A percentile compares a stretch with the other conserved stretches of the same genome.
Evolutionary conservation across 2,329 filamentous ascomycete genomes (phyloP).

Genomic region (Fusarium armeniacum): DNA sequence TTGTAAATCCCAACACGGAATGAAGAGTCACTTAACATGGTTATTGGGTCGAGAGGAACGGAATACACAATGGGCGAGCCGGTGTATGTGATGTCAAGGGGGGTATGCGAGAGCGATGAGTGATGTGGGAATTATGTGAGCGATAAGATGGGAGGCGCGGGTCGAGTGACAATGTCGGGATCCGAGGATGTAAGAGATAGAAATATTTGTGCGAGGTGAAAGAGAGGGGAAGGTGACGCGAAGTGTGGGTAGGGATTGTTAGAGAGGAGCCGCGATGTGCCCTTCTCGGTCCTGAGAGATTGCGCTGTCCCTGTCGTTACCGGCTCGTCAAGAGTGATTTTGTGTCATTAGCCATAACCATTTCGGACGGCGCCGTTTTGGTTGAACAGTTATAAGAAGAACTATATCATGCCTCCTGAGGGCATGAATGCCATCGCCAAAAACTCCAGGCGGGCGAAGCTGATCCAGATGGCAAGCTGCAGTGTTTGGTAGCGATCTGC

Average conservation of each 20-base stretch:
- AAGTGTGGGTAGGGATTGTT: conserved; percentile 50
- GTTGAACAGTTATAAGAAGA: conserved; percentile 44
- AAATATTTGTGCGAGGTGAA: conserved; percentile 45
- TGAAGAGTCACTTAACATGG: conserved; percentile 32
- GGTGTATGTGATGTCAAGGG: conserved; percentile 40
- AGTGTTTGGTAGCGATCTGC: conserved; percentile 36
- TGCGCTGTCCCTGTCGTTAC: conserved; percentile 44
- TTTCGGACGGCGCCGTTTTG: conserved; percentile 41
- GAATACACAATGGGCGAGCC: conserved; percentile 41
- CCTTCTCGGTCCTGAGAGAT: conserved; percentile 46
- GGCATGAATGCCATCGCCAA: conserved; percentile 39
- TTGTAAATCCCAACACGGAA: conserved; percentile 41
- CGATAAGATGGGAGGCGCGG: conserved; percentile 43
- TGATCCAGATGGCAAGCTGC: conserved; percentile 45
- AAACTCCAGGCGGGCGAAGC: conserved; percentile 31
- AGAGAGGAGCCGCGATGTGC: conserved; percentile 49
- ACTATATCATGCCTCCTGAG: conserved; percentile 39
- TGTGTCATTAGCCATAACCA: conserved; percentile 49
- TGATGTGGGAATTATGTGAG: conserved; percentile 49
- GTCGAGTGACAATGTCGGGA: conserved; percentile 42
- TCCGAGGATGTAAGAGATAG: conserved; percentile 44
- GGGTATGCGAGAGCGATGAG: conserved; percentile 50
- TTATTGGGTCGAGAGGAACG: conserved; percentile 37
- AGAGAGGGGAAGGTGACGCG: conserved; percentile 45
- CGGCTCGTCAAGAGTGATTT: conserved; percentile 37